phyloP scores from a whole-genome alignment of 1,284 basidiomycete genomes.

The Somion occarium region DNA sequence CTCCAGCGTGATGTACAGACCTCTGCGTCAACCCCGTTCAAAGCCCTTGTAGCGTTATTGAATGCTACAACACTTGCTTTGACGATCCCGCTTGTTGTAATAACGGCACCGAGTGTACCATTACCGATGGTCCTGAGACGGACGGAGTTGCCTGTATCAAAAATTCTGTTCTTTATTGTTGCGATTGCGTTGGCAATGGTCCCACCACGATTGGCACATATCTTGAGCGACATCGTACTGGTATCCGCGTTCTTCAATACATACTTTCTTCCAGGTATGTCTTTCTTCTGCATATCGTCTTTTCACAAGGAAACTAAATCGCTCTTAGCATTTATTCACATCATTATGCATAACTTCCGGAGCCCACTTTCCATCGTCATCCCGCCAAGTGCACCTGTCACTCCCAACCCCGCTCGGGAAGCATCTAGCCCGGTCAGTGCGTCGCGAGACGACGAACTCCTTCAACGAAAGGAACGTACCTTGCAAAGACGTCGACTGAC shows the following conservation, averaged over 20 bases:
- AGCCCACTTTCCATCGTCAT: slow-evolving; percentile 66
- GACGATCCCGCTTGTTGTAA: slow-evolving; percentile 54
- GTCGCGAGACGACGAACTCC: slow-evolving; percentile 48
- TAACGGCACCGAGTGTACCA: slow-evolving; percentile 48
- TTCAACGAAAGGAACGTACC: slow-evolving; percentile 70
- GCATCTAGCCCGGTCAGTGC: slow-evolving; percentile 11
- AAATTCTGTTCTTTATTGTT: slow-evolving; percentile 34
- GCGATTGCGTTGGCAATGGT: slow-evolving; percentile 41
- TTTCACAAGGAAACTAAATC: slow-evolving; percentile 3
- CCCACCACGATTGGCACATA: slow-evolving; percentile 28
- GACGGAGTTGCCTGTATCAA: slow-evolving; percentile 44
- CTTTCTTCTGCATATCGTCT: background rate
- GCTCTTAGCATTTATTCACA: slow-evolving; percentile 50
- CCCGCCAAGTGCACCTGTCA: slow-evolving; percentile 34
- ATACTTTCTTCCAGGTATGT: slow-evolving; percentile 55
- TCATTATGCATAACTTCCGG: slow-evolving; percentile 63
- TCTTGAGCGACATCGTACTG: slow-evolving; percentile 45
- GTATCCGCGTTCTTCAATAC: slow-evolving; percentile 46
- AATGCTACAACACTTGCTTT: slow-evolving; percentile 51
- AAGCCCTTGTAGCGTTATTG: slow-evolving; percentile 36
- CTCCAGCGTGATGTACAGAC: slow-evolving; percentile 18
- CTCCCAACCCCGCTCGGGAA: slow-evolving; percentile 7
- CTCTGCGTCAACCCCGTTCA: slow-evolving; percentile 19
- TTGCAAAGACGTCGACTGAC: slow-evolving; percentile 62
- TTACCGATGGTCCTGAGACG: slow-evolving; percentile 35